Percentiles rank a stretch among this genome's conserved stretches.
Conservation (phyloP, 352 stramenopile species). For the Globisporangium barbulae region DNA sequence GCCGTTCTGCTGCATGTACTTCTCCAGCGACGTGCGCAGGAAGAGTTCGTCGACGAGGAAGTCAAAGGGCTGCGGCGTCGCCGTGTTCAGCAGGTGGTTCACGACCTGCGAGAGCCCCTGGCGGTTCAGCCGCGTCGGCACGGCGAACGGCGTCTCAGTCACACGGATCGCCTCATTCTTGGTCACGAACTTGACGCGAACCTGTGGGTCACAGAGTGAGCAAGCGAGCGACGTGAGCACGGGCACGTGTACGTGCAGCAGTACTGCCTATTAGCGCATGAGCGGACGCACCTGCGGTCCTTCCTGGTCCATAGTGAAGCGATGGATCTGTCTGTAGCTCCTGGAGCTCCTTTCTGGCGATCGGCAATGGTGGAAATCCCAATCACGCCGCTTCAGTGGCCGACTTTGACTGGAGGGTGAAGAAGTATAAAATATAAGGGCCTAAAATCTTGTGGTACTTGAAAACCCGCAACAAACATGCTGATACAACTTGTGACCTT, state of each 20-base stretch:
- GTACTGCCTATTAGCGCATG: background rate
- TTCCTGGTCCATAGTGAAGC: slow-evolving; percentile 32
- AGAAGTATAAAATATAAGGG: too few relatives aligned
- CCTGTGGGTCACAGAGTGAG: slow-evolving; percentile 26
- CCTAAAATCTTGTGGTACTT: too few relatives aligned
- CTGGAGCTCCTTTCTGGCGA: background rate
- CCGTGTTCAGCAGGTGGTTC: slow-evolving; percentile 80
- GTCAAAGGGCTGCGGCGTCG: slow-evolving; percentile 74
- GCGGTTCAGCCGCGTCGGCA: slow-evolving; percentile 72
- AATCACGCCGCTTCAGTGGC: slow-evolving; percentile 14
- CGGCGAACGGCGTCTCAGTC: slow-evolving; percentile 87
- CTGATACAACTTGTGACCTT: too few relatives aligned
- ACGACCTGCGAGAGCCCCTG: slow-evolving; percentile 87
- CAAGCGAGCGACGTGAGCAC: background rate
- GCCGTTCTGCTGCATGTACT: slow-evolving; percentile 63
- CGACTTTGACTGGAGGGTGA: slow-evolving; percentile 17
- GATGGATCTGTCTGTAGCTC: background rate
- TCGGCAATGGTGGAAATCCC: slow-evolving; percentile 2
- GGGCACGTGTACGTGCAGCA: background rate
- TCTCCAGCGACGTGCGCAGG: slow-evolving; percentile 70
- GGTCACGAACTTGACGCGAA: slow-evolving; percentile 90
- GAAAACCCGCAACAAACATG: too few relatives aligned
- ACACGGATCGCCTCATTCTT: slow-evolving; percentile 86
- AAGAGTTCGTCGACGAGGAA: slow-evolving; percentile 80
- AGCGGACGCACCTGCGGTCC: slow-evolving; percentile 26